These are phyloP conservation scores for Xylaria hypoxylon DNA, from an alignment of 2,329 filamentous ascomycete species.

Conservation along the genomic window DNA sequence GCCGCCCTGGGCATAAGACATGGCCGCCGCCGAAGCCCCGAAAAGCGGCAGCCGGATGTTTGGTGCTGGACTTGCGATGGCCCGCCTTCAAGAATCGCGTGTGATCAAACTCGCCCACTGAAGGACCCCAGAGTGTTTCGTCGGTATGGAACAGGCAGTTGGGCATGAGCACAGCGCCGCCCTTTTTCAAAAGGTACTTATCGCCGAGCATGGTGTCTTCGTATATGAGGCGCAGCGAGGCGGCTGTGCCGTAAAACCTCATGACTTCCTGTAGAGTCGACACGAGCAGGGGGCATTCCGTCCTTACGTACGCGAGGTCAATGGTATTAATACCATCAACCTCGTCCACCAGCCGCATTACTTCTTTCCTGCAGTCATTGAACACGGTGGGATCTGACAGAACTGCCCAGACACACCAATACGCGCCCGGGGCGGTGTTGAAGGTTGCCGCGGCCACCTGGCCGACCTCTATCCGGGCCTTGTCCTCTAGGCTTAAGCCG, in stretches of 20 bases:
- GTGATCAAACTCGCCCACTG: conserved; percentile 28
- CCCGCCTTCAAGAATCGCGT: conserved; percentile 30
- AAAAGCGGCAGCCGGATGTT: conserved; percentile 26
- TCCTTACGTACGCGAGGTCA: conserved; percentile 24
- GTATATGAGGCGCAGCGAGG: conserved; percentile 23
- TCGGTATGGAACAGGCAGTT: conserved; percentile 33
- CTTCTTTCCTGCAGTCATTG: too few relatives aligned
- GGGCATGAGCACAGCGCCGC: conserved; percentile 38
- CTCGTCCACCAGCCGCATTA: too few relatives aligned
- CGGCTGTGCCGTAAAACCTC: conserved; percentile 17
- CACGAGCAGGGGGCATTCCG: conserved; percentile 23
- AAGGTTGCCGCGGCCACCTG: too few relatives aligned
- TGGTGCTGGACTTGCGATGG: conserved; percentile 19
- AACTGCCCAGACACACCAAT: too few relatives aligned
- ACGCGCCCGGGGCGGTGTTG: too few relatives aligned
- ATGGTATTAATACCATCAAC: too few relatives aligned
- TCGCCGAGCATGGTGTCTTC: conserved; percentile 33
- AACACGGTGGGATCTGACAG: too few relatives aligned
- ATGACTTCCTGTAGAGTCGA: conserved; percentile 27
- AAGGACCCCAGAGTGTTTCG: conserved; percentile 33
- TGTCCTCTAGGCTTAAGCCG: too few relatives aligned
- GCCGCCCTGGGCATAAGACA: conserved; percentile 30
- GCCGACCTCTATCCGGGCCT: too few relatives aligned
- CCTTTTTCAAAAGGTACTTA: conserved; percentile 44
- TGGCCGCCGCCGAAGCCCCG: conserved; percentile 31